Percentiles rank a stretch among this genome's conserved stretches.
Conservation (phyloP, 2,329 filamentous ascomycete genomes). For the Sclerotiophoma versabilis region DNA sequence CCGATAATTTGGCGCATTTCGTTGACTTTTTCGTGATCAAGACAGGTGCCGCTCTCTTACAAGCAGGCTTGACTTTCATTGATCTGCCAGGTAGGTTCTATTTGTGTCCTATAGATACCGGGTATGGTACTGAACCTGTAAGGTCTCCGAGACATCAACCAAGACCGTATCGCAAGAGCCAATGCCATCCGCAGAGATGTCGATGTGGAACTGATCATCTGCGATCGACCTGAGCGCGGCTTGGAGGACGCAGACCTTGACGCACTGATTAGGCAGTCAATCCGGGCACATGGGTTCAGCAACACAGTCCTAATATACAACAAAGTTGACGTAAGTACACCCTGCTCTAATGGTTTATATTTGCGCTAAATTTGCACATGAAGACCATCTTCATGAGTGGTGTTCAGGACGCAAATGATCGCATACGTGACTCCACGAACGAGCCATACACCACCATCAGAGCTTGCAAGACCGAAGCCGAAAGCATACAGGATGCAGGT, state of each 20-base stretch:
- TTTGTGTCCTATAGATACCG: background rate
- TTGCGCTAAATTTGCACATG: background rate
- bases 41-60: conserved; percentile 3
- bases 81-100: conserved; percentile 5
- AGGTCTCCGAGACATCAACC: conserved; percentile 14
- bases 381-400: conserved; percentile 18
- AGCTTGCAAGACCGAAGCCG: background rate
- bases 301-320: conserved; percentile 13
- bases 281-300: conserved; percentile 10
- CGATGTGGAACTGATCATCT: conserved; percentile 12
- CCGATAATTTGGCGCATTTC: conserved; percentile 6
- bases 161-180: conserved; percentile 10
- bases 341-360: too few relatives aligned
- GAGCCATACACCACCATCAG: conserved; percentile 9
- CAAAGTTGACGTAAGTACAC: conserved; percentile 6
- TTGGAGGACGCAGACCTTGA: conserved; percentile 13
- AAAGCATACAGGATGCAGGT: background rate
- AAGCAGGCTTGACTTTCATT: conserved; percentile 12
- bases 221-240: conserved; percentile 13
- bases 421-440: background rate
- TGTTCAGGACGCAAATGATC: conserved; percentile 8
- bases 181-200: conserved; percentile 11
- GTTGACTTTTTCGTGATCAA: conserved; percentile 14
- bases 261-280: conserved; percentile 10
- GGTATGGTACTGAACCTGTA: background rate